A percentile compares a stretch with the other conserved stretches of the same genome.
phyloP scores from a whole-genome alignment of 148 eudicot species.

The Arbutus unedo region DNA sequence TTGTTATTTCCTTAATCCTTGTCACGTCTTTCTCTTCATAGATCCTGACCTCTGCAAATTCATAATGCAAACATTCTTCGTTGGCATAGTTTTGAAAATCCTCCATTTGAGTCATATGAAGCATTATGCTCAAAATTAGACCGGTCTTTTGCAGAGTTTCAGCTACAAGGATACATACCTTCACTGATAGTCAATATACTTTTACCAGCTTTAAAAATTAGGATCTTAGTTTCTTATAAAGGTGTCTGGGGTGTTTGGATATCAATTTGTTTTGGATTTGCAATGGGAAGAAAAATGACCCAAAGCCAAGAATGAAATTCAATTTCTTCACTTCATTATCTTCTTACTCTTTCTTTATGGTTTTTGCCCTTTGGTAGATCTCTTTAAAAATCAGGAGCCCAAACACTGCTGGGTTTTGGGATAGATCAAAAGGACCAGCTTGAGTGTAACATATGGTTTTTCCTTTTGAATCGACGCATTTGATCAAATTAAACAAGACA shows the following conservation, averaged over 20 bases:
- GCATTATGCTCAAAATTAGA: neutral
- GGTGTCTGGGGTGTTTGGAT: neutral
- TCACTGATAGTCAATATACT: too few relatives aligned
- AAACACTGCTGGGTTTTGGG: neutral
- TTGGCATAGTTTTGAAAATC: neutral
- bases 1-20: neutral
- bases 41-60: neutral
- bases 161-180: neutral
- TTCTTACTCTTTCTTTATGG: neutral
- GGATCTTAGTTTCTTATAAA: neutral
- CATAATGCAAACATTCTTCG: neutral
- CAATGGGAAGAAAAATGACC: neutral
- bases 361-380: neutral
- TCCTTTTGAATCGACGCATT: neutral
- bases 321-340: neutral
- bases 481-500: neutral
- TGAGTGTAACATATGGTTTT: neutral
- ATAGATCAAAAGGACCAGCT: neutral
- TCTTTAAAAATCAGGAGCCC: neutral
- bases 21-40: neutral
- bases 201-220: neutral
- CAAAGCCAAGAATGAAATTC: neutral
- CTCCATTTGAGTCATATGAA: neutral
- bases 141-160: neutral
- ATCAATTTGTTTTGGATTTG: neutral